Conservation (phyloP, 805 yeast genomes). For the Yamadazyma kitorensis region DNA sequence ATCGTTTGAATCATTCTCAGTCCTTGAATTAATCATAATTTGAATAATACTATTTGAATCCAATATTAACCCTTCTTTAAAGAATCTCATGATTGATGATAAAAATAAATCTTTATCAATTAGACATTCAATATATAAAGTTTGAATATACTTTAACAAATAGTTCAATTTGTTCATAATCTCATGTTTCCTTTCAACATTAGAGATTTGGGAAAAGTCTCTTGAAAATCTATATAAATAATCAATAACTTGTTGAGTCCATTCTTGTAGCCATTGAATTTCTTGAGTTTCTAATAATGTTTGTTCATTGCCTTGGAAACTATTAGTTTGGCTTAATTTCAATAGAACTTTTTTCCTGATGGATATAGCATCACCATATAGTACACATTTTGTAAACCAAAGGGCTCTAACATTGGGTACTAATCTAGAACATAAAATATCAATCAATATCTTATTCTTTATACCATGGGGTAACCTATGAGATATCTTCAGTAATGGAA, state of each 20-base stretch:
- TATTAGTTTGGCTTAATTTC: slow-evolving; percentile 9
- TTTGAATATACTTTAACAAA: slow-evolving; percentile 55
- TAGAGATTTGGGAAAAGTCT: slow-evolving; percentile 26
- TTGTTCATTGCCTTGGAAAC: slow-evolving; percentile 6
- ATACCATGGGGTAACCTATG: slow-evolving; percentile 90
- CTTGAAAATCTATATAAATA: slow-evolving; percentile 52
- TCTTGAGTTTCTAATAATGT: slow-evolving; percentile 33
- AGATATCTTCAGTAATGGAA: slow-evolving; percentile 66
- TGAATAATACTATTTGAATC: slow-evolving; percentile 23
- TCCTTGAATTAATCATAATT: slow-evolving; percentile 17
- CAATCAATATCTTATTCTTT: slow-evolving; percentile 67
- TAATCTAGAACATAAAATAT: slow-evolving; percentile 61
- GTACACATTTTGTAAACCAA: slow-evolving; percentile 88
- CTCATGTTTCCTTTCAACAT: slow-evolving; percentile 27
- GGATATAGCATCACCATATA: slow-evolving; percentile 62
- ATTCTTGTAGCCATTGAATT: slow-evolving; percentile 71
- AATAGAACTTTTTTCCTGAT: slow-evolving; percentile 29
- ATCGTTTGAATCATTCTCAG: slow-evolving; percentile 17
- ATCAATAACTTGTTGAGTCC: slow-evolving; percentile 82
- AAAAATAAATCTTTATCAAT: slow-evolving; percentile 62
- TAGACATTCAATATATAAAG: slow-evolving; percentile 66
- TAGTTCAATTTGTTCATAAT: slow-evolving; percentile 59
- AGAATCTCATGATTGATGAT: slow-evolving; percentile 57
- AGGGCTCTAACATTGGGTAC: slow-evolving; percentile 81
- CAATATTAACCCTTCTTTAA: slow-evolving; percentile 38